phyloP scores from a whole-genome alignment of 108 stramenopile species.

The Ochromonas danica region DNA sequence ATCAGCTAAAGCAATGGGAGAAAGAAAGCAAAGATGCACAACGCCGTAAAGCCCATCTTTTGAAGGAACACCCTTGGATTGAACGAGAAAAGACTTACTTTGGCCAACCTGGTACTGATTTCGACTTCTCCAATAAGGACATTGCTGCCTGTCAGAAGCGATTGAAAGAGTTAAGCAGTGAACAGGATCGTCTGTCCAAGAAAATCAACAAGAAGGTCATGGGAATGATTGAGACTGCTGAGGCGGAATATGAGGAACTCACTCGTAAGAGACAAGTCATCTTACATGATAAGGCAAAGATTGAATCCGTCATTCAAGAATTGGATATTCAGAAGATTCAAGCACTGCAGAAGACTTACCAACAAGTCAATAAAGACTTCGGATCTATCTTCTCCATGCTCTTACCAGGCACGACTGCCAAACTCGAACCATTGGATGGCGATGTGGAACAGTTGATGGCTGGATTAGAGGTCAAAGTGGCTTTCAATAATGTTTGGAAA shows the following conservation, averaged over 20 bases:
- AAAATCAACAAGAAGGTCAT: slow-evolving; percentile 99
- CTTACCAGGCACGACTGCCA: slow-evolving; percentile 88
- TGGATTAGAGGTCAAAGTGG: slow-evolving; percentile 95
- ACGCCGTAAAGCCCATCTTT: slow-evolving; percentile 64
- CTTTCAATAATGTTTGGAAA: slow-evolving; percentile 95
- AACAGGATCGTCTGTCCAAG: slow-evolving; percentile 65
- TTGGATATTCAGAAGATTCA: slow-evolving; percentile 92
- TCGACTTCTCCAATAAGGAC: slow-evolving; percentile 79
- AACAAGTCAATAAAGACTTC: slow-evolving; percentile 95
- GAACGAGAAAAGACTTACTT: slow-evolving; percentile 83
- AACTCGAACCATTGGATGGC: slow-evolving; percentile 93
- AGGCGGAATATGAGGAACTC: slow-evolving; percentile 94
- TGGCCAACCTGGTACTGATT: slow-evolving; percentile 88
- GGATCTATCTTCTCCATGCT: slow-evolving; percentile 96
- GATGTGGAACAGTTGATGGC: slow-evolving; percentile 72
- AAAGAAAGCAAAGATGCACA: slow-evolving; percentile 67
- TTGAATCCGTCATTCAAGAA: slow-evolving; percentile 90
- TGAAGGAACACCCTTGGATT: slow-evolving; percentile 87
- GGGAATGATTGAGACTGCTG: slow-evolving; percentile 98
- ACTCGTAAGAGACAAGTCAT: slow-evolving; percentile 88
- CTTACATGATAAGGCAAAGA: slow-evolving; percentile 97
- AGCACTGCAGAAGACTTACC: slow-evolving; percentile 80
- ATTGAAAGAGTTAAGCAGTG: slow-evolving; percentile 68
- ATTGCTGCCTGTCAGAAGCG: slow-evolving; percentile 64
- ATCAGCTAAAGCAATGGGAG: slow-evolving; percentile 65